Conservation (phyloP, 108 stramenopile genomes). For the Cyclotella baltica region DNA sequence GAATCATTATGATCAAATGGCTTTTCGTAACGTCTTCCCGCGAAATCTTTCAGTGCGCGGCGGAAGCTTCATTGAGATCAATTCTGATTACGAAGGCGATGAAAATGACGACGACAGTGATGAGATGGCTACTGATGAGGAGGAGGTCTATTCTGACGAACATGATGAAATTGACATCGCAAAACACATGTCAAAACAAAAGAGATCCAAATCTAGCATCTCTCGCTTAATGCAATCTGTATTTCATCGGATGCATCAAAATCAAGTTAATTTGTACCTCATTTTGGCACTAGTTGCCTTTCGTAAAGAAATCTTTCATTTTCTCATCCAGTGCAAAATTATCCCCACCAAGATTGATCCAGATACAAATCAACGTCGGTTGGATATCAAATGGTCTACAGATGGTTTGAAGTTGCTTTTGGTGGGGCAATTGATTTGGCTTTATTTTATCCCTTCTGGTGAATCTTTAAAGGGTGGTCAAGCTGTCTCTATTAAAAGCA, state of each 20-base stretch:
- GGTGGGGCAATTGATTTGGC: conserved; percentile 58
- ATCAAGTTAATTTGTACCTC: conserved; percentile 23
- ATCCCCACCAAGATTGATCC: conserved; percentile 6
- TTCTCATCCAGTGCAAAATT: conserved; percentile 20
- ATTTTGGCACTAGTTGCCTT: conserved; percentile 67
- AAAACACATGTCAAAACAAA: not conserved
- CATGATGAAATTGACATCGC: not conserved
- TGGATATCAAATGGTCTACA: conserved; percentile 43
- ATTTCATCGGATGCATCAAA: not conserved
- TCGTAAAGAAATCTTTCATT: conserved; percentile 57
- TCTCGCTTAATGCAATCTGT: no score
- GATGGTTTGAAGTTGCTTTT: conserved; percentile 62
- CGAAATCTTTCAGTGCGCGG: not conserved
- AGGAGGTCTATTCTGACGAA: not conserved
- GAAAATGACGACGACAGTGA: not conserved
- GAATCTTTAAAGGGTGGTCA: no score
- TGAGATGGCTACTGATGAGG: not conserved
- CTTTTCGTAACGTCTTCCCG: no score
- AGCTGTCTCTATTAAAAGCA: no score
- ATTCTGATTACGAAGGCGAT: not conserved
- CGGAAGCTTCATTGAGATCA: not conserved
- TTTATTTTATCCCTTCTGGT: conserved; percentile 19
- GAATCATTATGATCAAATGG: no score
- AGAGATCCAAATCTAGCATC: not conserved
- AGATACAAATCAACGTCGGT: conserved; percentile 29